Evolutionary conservation across 371 early-diverging fungal genomes (phyloP), one percentile per base, ranked within the genome.

Genomic region (Paramicrosporidium saccamoebae): DNA sequence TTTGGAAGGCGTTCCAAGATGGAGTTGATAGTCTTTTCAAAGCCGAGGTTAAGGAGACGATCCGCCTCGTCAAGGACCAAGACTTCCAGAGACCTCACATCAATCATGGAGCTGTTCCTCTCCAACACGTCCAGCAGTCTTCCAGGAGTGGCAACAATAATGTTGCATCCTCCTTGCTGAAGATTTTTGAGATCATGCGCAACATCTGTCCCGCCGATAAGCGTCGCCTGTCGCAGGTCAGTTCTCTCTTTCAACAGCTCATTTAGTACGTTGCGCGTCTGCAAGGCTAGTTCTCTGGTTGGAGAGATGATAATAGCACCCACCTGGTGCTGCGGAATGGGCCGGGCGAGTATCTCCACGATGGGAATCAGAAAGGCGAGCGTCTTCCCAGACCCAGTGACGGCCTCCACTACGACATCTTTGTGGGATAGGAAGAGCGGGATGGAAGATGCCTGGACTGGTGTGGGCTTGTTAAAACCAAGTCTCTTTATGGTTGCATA

Each of bases 311-410:
- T 52, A 3, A 98, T 41, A 3, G 79, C 75, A 4, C 73, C 77
- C n/a, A 84, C 50, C 15, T 81, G 59, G 23, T 58, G 37, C 5
- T 54, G 55, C n/a, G 42, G 37, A 9, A 71, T 42, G 11, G 52
- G 48, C 2, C 38, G 44, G 12, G 4, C 30, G 4, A 86, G 44
- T 34, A 73, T 62, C 34, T 88, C 78, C 4, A 96, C 44, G 13
- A 90, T 58, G 5, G 97, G 97, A n/a, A 96, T 55, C 3, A 86
- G 48, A 51, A 90, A 98, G 0, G 92, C 61, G 8, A 96, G 46
- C 0, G 98, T 96, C 36, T 98, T 98, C 20, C 98, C 98, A 2
- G 82, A 79, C n/a, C 98, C 98, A 3, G 98, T 98, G 4, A 78
- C 84, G 7, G 97, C 97, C 53, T 90, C 86, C 0, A 86, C 92